These are phyloP conservation scores for Carnegiea gigantea DNA, from an alignment of 179 eudicot genomes.

Conservation along the genomic window DNA sequence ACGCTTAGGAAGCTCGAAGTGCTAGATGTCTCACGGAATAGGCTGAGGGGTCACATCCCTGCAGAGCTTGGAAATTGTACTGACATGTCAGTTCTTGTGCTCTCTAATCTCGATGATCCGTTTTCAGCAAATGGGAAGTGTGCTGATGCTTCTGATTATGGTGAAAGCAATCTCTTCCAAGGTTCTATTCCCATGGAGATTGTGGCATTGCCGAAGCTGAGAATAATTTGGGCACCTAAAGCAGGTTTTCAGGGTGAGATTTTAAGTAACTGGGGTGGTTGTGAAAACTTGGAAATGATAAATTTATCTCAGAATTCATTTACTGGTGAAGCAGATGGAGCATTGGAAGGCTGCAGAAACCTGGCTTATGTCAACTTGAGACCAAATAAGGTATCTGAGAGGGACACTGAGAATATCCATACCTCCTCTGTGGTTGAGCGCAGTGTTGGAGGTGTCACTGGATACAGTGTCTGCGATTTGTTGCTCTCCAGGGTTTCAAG, in stretches of 20 bases:
- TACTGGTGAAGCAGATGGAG: slow-evolving; percentile 40
- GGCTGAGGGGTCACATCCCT: slow-evolving; percentile 49
- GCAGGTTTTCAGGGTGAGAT: slow-evolving; percentile 52
- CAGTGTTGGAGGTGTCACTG: slow-evolving; percentile 43
- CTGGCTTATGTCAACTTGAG: slow-evolving; percentile 64
- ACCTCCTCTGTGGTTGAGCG: slow-evolving; percentile 55
- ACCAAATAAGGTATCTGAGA: slow-evolving; percentile 47
- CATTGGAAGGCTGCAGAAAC: slow-evolving; percentile 52
- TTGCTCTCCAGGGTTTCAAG: slow-evolving; percentile 19
- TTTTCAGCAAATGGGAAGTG: slow-evolving; percentile 8
- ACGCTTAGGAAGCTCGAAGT: slow-evolving; percentile 47
- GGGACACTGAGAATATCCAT: slow-evolving; percentile 30
- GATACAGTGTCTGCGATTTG: slow-evolving; percentile 22
- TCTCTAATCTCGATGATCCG: slow-evolving; percentile 38
- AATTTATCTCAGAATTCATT: slow-evolving; percentile 60
- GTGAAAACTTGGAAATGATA: slow-evolving; percentile 58
- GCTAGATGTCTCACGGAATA: slow-evolving; percentile 58
- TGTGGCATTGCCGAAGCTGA: slow-evolving; percentile 55
- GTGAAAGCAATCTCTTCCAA: slow-evolving; percentile 58
- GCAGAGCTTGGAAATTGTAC: slow-evolving; percentile 43
- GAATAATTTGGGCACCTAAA: slow-evolving; percentile 79
- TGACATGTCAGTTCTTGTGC: slow-evolving; percentile 51
- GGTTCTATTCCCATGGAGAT: slow-evolving; percentile 61
- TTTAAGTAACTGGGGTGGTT: slow-evolving; percentile 53
- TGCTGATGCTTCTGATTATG: slow-evolving; percentile 22